Evolutionary conservation across 2,329 filamentous ascomycete species (phyloP).

Genomic region (Mariannaea sp.): DNA sequence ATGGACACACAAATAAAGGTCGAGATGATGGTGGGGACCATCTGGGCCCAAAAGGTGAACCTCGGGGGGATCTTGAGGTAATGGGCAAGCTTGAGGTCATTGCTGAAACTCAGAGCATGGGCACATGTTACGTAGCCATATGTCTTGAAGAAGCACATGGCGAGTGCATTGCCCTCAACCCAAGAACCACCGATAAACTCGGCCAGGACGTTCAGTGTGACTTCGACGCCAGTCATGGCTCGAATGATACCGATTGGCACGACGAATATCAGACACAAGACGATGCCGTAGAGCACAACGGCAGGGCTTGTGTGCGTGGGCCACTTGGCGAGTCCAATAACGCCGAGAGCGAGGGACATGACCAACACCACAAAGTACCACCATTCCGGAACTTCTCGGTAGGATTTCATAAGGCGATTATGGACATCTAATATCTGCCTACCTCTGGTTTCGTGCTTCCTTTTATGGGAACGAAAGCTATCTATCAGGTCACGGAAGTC

Average conservation of each 20-base stretch:
- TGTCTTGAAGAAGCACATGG: slow-evolving; percentile 54
- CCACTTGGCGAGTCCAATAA: slow-evolving; percentile 44
- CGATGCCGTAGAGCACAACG: slow-evolving; percentile 51
- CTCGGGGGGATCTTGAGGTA: slow-evolving; percentile 53
- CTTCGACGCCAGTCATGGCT: slow-evolving; percentile 49
- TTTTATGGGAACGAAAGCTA: slow-evolving; percentile 36
- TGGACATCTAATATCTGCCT: slow-evolving; percentile 46
- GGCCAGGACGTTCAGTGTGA: slow-evolving; percentile 52
- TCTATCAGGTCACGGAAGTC: slow-evolving; percentile 42
- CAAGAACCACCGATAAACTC: slow-evolving; percentile 53
- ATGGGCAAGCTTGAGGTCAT: slow-evolving; percentile 45
- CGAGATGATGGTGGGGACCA: slow-evolving; percentile 43
- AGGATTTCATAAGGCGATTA: slow-evolving; percentile 52
- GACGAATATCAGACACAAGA: slow-evolving; percentile 48
- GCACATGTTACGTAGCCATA: slow-evolving; percentile 44
- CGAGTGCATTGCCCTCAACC: slow-evolving; percentile 50
- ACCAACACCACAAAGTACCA: slow-evolving; percentile 48
- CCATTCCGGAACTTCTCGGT: slow-evolving; percentile 54
- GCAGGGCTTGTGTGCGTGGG: slow-evolving; percentile 49
- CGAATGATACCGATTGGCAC: slow-evolving; percentile 51
- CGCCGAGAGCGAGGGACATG: slow-evolving; percentile 42
- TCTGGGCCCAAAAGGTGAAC: slow-evolving; percentile 44
- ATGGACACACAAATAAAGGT: slow-evolving; percentile 43
- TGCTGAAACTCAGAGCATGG: slow-evolving; percentile 44
- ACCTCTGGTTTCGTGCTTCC: slow-evolving; percentile 30